A percentile compares a stretch with the other conserved stretches of the same genome.
phyloP scores from a whole-genome alignment of 305 asterid genomes.

The Fraxinus sp. region DNA sequence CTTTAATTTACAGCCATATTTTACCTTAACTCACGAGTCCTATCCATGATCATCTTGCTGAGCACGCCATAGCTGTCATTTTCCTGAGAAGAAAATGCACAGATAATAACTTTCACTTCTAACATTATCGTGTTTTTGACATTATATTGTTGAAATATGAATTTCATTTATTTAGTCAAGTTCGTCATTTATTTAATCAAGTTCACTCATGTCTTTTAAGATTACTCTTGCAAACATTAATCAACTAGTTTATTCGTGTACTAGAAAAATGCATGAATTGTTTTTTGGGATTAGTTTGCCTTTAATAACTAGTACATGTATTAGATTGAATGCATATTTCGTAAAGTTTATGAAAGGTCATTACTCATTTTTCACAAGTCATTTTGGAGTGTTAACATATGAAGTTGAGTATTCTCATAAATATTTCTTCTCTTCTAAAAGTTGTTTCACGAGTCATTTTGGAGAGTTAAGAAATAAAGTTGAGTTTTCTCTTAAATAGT shows the following conservation, averaged over 20 bases:
- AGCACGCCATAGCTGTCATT: conserved; percentile 34
- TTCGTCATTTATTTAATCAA: too few relatives aligned
- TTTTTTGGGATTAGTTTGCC: background rate
- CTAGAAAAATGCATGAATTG: background rate
- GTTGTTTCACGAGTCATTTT: too few relatives aligned
- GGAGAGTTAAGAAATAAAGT: too few relatives aligned
- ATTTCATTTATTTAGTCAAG: background rate
- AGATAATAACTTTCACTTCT: background rate
- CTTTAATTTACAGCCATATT: background rate
- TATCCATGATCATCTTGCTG: conserved; percentile 42
- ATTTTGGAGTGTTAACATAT: too few relatives aligned
- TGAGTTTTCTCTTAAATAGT: too few relatives aligned
- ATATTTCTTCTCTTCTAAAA: too few relatives aligned
- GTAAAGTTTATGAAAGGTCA: background rate
- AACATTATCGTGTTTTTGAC: background rate
- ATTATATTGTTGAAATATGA: background rate
- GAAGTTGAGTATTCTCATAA: too few relatives aligned
- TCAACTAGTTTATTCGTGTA: background rate
- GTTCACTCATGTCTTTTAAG: background rate
- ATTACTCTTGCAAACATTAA: too few relatives aligned
- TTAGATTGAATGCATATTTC: background rate
- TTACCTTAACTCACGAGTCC: conserved; percentile 59
- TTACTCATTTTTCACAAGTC: background rate
- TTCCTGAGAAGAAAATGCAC: conserved; percentile 22
- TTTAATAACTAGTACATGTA: background rate